Base-by-base conservation (phyloP, 2,329 filamentous ascomycete genomes). In the Colletotrichum orchidophilum region DNA sequence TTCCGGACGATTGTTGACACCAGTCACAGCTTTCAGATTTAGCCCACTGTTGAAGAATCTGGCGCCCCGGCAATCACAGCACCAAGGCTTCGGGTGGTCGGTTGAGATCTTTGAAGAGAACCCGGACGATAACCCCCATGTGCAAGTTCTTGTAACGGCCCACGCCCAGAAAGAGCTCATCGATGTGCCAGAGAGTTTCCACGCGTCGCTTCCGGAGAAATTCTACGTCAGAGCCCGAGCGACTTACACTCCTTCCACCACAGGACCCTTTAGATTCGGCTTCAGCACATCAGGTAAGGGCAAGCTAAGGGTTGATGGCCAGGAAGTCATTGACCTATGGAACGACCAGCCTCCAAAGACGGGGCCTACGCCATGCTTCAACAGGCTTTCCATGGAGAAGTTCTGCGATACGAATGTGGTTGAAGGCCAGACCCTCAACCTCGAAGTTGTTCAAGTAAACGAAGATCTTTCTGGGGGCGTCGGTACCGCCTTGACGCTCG, bases 241-340 rank as follows among this genome's bases (percentile, higher is more conserved):
- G 6, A 61, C 42, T 6, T 73, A 72, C 29, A 53, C 27, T 0
- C 72, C 72, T 8, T 62, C 71, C 2, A n/a, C 31, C 15, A 53
- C 72, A 0, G 61, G 60, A 0, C 69, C 60, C 18, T 73, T 74
- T 53, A 67, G 61, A 7, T 69, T 73, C 13, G 72, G 72, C 1
- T 70, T 73, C 61, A 68, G 65, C 27, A 72, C 71, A 2, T 69
- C 70, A 2, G 77, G 77, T 6, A 78, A 77, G 24, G 77, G 76
- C 13, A 73, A 75, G 4, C 70, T 78, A 50, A 60, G 75, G 3
- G 70, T 79, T 9, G 69, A 78, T 35, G 75, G 74, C 12, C 71
- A 76, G 57, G 74, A 75, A 3, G 33, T 74, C 29, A 77, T 79
- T 26, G 77, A 77, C 55, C 73, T 79, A 6, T 74, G 73, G 73